Evolutionary conservation across 768 basidiomycete species (phyloP).

Genomic region (Cystofilobasidium ferigula): DNA sequence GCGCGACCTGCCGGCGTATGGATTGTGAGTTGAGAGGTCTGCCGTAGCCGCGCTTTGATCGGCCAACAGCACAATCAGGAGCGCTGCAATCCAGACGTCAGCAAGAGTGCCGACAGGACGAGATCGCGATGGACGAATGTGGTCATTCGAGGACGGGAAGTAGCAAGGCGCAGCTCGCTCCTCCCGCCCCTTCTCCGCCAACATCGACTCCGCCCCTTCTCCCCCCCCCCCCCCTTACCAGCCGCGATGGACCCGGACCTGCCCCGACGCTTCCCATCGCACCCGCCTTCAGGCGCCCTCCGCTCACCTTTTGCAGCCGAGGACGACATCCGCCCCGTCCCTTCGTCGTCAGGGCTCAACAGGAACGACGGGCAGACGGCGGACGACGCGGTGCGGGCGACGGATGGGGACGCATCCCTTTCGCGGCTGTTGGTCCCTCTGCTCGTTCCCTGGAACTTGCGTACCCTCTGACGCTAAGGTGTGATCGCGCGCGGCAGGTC

Average conservation of each 20-base stretch:
- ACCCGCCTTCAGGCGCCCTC: neutral
- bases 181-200: too few species aligned
- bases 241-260: constrained; percentile 3
- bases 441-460: neutral
- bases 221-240: too few species aligned
- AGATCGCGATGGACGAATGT: too few species aligned
- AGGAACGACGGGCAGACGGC: neutral
- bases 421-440: constrained; percentile 38
- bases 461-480: neutral
- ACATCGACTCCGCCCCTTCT: too few species aligned
- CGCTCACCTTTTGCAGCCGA: neutral
- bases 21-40: too few species aligned
- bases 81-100: too few species aligned
- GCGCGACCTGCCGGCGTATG: too few species aligned
- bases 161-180: too few species aligned
- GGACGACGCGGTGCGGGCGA: constrained; percentile 37
- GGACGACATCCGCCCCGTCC: neutral
- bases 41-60: too few species aligned
- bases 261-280: neutral
- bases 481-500: constrained; percentile 42
- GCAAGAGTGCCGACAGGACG: too few species aligned
- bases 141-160: too few species aligned
- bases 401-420: constrained; percentile 38
- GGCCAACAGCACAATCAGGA: too few species aligned
- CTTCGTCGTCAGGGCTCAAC: neutral